Conservation (phyloP, 257 asterid species). For the Ilex aquifolium region DNA sequence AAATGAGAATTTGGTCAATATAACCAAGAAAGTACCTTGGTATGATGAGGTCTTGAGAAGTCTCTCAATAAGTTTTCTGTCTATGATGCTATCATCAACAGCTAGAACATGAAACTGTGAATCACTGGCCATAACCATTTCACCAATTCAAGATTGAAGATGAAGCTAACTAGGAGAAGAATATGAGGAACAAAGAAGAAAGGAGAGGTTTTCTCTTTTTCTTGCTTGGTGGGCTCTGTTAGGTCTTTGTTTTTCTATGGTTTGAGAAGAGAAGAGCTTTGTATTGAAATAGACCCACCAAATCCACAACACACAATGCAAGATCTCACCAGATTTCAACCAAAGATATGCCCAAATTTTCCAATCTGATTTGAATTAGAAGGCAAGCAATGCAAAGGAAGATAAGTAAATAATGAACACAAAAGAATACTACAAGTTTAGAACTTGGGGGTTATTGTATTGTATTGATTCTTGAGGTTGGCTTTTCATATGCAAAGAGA, state of each 20-base stretch:
- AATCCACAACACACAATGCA: conserved; percentile 74
- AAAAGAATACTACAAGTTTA: background rate
- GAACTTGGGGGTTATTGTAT: conserved; percentile 2
- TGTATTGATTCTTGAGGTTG: conserved; percentile 12
- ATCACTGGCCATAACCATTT: too few relatives aligned
- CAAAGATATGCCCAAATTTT: conserved; percentile 24
- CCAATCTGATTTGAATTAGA: conserved; percentile 61
- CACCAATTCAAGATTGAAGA: too few relatives aligned
- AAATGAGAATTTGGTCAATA: background rate
- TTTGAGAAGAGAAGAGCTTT: conserved; percentile 12
- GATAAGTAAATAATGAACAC: background rate
- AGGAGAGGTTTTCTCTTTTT: too few relatives aligned
- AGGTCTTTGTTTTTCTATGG: conserved; percentile 6
- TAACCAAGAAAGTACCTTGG: conserved; percentile 24
- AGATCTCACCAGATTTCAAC: conserved; percentile 74
- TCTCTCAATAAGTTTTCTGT: conserved; percentile 10
- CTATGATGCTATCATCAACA: conserved; percentile 40
- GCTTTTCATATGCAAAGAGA: conserved; percentile 5
- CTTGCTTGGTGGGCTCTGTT: background rate
- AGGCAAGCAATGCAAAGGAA: conserved; percentile 48
- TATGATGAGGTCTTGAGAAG: conserved; percentile 35
- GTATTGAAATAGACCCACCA: conserved; percentile 48
- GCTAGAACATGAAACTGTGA: conserved; percentile 22
- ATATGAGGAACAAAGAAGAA: too few relatives aligned
- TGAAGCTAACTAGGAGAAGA: too few relatives aligned